A percentile compares a stretch with the other conserved stretches of the same genome.
Evolutionary conservation across 345 rosid species (phyloP).

Genomic region (Linum trigynum): DNA sequence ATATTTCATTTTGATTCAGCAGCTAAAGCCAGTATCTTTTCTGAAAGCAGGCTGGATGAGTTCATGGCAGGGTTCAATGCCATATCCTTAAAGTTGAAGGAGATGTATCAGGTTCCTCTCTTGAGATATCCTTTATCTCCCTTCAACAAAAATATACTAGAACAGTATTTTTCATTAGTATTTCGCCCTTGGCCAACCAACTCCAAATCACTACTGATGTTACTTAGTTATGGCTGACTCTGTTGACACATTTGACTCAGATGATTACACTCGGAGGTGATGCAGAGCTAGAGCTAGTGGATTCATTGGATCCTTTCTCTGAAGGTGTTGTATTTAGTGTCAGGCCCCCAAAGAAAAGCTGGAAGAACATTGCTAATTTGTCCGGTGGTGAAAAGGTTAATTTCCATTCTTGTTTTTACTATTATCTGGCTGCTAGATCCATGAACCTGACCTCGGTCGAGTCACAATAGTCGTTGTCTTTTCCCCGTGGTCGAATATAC

Average conservation of each 20-base stretch:
- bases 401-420: conserved; percentile 1
- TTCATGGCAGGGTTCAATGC: conserved; percentile 96
- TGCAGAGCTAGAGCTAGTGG: conserved; percentile 95
- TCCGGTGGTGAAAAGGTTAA: conserved; percentile 97
- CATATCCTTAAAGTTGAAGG: conserved; percentile 87
- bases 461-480: neutral
- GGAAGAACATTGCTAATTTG: conserved; percentile 94
- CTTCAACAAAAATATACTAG: too few species aligned
- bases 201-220: too few species aligned
- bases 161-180: too few species aligned
- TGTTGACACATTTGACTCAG: conserved; percentile 25
- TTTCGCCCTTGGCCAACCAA: too few species aligned
- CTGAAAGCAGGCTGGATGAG: conserved; percentile 68
- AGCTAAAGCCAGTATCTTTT: conserved; percentile 13
- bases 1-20: neutral
- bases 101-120: conserved; percentile 91
- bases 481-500: neutral
- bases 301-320: conserved; percentile 94
- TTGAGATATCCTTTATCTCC: neutral
- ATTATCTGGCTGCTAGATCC: neutral
- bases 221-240: neutral
- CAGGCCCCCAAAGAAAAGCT: conserved; percentile 96
- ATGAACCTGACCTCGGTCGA: neutral
- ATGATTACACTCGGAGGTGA: conserved; percentile 99
- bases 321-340: conserved; percentile 98